Base-by-base conservation (phyloP, 345 rosid species). In the Noccaea bulbosa region DNA sequence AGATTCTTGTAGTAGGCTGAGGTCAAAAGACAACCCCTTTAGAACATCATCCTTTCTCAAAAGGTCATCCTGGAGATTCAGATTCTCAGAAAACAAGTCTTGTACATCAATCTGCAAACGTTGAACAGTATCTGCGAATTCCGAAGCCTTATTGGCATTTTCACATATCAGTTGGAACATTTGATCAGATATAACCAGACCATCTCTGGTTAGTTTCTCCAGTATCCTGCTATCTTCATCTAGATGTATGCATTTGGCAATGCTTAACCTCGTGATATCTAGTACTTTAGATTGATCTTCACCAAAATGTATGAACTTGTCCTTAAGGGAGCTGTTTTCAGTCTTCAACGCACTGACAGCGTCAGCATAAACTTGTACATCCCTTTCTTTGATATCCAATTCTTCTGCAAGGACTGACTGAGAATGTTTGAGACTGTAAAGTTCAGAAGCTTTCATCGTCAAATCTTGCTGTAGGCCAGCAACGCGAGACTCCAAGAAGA, bases 1-100 rank as follows among this genome's bases (percentile, higher is more conserved):
- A 71, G 99, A 89, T 69, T 91, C 99, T 73, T 93, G 99, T 74
- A 93, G 72, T 67, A 89, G 78, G 78, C 95, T 86, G 56, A 91
- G 79, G 79, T 94, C 96, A 83, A 94, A 94, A 72, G 77, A 81
- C 69, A 94, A 71, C 61, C 97, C 99, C 54, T 84, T 82, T 20
- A 91, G 64, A 78, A 94, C 81, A 40, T 88, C 92, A 70, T 94
- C 93, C 71, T 91, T 94, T 83, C 97, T 88, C 49, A 71, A 69
- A 77, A 89, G 69, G 83, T 94, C 95, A 55, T 78, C 80, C 57
- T 74, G 86, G 67, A 91, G 91, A 75, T 39, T 78, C 38, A 34
- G 55, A 81, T 85, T 89, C 67, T 85, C 87, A 71, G 81, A 79
- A 56, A 79, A 65, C 68, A 93, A 58, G 54, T 82, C 87, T 67